Evolutionary conservation across 208 protist genomes (phyloP).

Genomic region (Wallacemonas collosoma): DNA sequence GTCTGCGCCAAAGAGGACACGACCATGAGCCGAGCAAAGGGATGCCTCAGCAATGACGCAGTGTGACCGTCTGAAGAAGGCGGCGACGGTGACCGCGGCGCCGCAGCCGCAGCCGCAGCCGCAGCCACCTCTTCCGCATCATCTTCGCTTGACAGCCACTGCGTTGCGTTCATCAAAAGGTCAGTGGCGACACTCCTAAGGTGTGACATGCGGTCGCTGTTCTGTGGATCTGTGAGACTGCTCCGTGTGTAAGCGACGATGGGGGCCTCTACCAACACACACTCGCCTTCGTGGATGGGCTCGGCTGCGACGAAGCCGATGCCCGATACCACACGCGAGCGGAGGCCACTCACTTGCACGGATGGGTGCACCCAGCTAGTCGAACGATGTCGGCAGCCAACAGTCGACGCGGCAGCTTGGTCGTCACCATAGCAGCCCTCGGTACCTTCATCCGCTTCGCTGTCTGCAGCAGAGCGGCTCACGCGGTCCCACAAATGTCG

Average conservation of each 20-base stretch:
- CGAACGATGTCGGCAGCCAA: not conserved
- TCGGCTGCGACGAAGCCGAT: constrained; percentile 39
- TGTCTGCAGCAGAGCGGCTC: not conserved
- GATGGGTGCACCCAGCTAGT: constrained; percentile 25
- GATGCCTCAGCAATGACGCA: not conserved
- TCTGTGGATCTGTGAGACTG: not conserved
- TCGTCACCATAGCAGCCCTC: not conserved
- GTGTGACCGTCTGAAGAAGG: no score
- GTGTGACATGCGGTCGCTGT: not conserved
- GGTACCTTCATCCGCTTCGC: not conserved
- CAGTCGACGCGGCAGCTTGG: not conserved
- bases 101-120: no score
- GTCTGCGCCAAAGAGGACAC: not conserved
- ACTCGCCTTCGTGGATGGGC: constrained; percentile 37
- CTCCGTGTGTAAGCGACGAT: not conserved
- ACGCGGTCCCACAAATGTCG: no score
- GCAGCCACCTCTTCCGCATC: no score
- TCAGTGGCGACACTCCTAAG: not conserved
- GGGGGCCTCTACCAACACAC: constrained; percentile 35
- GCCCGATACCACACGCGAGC: constrained; percentile 32
- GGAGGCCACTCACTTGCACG: constrained; percentile 36
- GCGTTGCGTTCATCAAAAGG: no score
- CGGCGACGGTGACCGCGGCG: no score
- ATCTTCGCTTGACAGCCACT: no score
- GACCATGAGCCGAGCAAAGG: not conserved